A percentile compares a stretch with the other conserved stretches of the same genome.
These are phyloP conservation scores for Penicillium frequentans DNA, from an alignment of 2,329 filamentous ascomycete species.

Conservation along the genomic window DNA sequence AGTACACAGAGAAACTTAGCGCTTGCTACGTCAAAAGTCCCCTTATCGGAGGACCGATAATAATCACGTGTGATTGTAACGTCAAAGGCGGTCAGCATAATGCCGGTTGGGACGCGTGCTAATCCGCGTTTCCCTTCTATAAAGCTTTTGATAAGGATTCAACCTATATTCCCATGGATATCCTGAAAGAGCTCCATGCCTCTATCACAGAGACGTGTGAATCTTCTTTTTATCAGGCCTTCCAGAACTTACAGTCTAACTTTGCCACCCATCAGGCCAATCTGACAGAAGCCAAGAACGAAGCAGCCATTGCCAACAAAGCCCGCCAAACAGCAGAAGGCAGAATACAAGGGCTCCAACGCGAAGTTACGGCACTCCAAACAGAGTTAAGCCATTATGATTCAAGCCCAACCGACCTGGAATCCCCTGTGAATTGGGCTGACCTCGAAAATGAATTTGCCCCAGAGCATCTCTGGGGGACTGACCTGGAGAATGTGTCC, in stretches of 20 bases:
- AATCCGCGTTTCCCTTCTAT: constrained; percentile 2
- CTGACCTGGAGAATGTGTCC: constrained; percentile 8
- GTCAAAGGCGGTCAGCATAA: constrained; percentile 7
- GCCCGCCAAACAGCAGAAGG: constrained; percentile 15
- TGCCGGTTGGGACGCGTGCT: constrained; percentile 12
- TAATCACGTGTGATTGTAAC: constrained; percentile 3
- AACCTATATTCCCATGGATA: constrained; percentile 25
- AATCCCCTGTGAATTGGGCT: constrained; percentile 11
- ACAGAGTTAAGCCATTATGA: constrained; percentile 21
- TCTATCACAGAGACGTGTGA: constrained; percentile 30
- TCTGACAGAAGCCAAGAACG: constrained; percentile 23
- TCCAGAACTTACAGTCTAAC: constrained; percentile 24
- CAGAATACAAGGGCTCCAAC: constrained; percentile 22
- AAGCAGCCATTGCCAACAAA: constrained; percentile 19
- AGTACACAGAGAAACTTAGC: constrained; percentile 2
- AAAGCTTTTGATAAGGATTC: background rate
- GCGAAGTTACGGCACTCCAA: constrained; percentile 21
- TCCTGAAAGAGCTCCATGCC: constrained; percentile 30
- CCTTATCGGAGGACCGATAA: constrained; percentile 17
- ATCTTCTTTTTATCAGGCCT: constrained; percentile 29
- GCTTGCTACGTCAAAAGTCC: constrained; percentile 12
- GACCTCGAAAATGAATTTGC: constrained; percentile 28
- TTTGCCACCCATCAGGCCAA: constrained; percentile 22
- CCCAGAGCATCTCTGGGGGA: constrained; percentile 23
- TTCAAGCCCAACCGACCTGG: constrained; percentile 11